A percentile compares a stretch with the other conserved stretches of the same genome.
phyloP scores from a whole-genome alignment of 768 basidiomycete genomes.

The Chlorophyllum brunneum region DNA sequence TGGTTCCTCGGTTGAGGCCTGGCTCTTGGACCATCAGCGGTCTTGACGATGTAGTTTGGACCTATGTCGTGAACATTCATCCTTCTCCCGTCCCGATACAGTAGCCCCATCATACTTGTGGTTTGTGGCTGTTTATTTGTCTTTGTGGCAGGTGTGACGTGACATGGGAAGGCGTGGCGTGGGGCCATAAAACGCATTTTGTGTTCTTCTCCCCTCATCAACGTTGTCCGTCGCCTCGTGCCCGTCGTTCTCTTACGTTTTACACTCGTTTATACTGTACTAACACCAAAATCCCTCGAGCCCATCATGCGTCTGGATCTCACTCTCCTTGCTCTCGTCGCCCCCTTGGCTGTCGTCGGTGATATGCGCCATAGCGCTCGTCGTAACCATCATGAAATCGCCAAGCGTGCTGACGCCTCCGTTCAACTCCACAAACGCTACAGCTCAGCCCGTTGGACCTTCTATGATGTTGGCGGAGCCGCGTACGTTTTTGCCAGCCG shows the following conservation, averaged over 20 bases:
- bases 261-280: slow-evolving; percentile 13
- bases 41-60: no score
- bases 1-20: neutral
- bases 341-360: slow-evolving; percentile 9
- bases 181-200: no score
- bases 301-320: slow-evolving; percentile 6
- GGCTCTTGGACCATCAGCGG: no score
- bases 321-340: slow-evolving; percentile 4
- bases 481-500: slow-evolving; percentile 16
- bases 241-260: slow-evolving; percentile 10
- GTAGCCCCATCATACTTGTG: no score
- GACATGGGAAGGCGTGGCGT: no score
- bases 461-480: slow-evolving; percentile 27
- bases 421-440: slow-evolving; percentile 23
- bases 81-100: no score
- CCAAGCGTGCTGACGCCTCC: slow-evolving; percentile 21
- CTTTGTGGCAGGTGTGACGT: no score
- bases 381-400: slow-evolving; percentile 22
- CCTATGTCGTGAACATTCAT: no score
- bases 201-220: neutral
- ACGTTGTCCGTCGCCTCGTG: neutral
- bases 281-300: neutral
- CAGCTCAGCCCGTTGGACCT: slow-evolving; percentile 22
- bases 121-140: no score
- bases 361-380: slow-evolving; percentile 14